Base-by-base conservation (phyloP, 345 rosid species). In the Populus davidiana region DNA sequence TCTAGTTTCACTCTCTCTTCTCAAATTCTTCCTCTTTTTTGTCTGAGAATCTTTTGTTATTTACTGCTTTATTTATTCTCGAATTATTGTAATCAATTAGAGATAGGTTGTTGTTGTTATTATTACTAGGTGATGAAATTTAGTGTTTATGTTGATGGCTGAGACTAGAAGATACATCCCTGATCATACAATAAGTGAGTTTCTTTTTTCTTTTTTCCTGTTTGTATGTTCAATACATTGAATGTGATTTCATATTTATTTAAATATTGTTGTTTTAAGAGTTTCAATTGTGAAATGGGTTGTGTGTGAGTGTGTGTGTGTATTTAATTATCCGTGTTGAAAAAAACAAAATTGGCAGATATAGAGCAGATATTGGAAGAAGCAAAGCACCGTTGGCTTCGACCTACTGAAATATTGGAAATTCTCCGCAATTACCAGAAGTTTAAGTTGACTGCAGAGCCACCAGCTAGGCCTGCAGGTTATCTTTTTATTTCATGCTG, bases 371-470 rank as follows among this genome's bases (percentile, higher is more conserved):
- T 78, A 66, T 29, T 72, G 65, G 70, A 72, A 62, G 75, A 79
- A 43, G 87, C 91, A 16, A 84, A 75, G 59, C 81, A 83, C 67
- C 90, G 94, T 38, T 90, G 94, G 94, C 91, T 89, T 76, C 89
- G 92, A 18, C 90, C 92, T 2, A 79, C 82, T 43, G 92, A 89
- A 85, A 88, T 90, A 70, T 81, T 85, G 75, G 86, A 89, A 83
- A 86, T 90, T 69, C 85, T 90, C 61, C 50, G 82, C 36, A 89
- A 90, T 79, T 74, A 86, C 75, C 77, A 79, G 66, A 71, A 71
- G 77, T 85, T 89, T 80, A 79, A 62, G 67, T 64, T 89, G 69
- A 77, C 87, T 9, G 78, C 84, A 38, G 82, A 84, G 35, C 85
- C 92, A 49, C 92, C 89, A 17, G 59, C 66, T 78, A 76, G 56